Conservation (phyloP, 2,329 filamentous ascomycete genomes). For the Orbilia blumenaviensis region DNA sequence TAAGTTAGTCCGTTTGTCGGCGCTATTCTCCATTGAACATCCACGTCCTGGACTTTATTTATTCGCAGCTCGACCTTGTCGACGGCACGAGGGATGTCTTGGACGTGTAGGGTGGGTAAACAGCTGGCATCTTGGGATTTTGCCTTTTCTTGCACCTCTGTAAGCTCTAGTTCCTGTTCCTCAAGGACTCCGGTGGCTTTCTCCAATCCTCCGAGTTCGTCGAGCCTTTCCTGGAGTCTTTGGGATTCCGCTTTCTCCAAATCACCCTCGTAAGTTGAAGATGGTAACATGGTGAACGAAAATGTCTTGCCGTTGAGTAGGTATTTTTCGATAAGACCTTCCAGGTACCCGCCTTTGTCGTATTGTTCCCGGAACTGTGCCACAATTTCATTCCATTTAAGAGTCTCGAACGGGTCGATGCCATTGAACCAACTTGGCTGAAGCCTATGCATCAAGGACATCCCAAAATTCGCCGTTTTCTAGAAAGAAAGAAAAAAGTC, state of each 20-base stretch:
- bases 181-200: slow-evolving; percentile 77
- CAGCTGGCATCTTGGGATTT: slow-evolving; percentile 86
- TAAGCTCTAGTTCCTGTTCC: slow-evolving; percentile 78
- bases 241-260: slow-evolving; percentile 79
- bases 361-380: slow-evolving; percentile 81
- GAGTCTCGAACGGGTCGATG: slow-evolving; percentile 85
- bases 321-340: slow-evolving; percentile 86
- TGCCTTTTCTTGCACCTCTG: slow-evolving; percentile 83
- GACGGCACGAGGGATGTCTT: slow-evolving; percentile 83
- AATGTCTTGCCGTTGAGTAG: slow-evolving; percentile 85
- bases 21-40: slow-evolving; percentile 88
- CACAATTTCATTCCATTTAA: slow-evolving; percentile 92
- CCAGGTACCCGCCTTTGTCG: slow-evolving; percentile 79
- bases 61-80: slow-evolving; percentile 75
- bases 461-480: slow-evolving; percentile 94
- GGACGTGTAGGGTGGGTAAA: slow-evolving; percentile 85
- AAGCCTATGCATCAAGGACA: slow-evolving; percentile 85
- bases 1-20: slow-evolving; percentile 96
- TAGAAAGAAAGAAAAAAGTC: too few relatives aligned
- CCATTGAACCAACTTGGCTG: slow-evolving; percentile 96
- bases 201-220: slow-evolving; percentile 74
- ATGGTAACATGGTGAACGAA: slow-evolving; percentile 93
- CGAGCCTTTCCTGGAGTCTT: slow-evolving; percentile 78
- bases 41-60: slow-evolving; percentile 68
- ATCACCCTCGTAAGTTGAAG: slow-evolving; percentile 76